Evolutionary conservation across 2,329 filamentous ascomycete genomes (phyloP).

Genomic region (Botrytis fragariae): DNA sequence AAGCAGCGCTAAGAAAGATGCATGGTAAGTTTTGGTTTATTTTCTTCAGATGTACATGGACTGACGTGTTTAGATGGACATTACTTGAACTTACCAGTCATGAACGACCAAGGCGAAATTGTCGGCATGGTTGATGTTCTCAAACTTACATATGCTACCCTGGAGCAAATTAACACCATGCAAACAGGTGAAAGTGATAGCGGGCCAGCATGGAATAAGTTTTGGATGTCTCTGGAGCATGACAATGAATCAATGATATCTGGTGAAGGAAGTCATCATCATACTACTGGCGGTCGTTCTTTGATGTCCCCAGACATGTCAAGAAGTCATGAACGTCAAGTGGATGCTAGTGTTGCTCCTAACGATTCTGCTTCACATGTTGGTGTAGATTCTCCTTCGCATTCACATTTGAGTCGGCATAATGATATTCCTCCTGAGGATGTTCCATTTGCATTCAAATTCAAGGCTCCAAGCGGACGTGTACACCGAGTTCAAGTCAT

Average conservation of each 20-base stretch:
- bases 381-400: constrained; percentile 73
- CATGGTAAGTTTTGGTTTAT: constrained; percentile 64
- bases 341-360: constrained; percentile 78
- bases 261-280: constrained; percentile 77
- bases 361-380: constrained; percentile 94
- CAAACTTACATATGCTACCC: constrained; percentile 94
- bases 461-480: constrained; percentile 93
- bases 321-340: constrained; percentile 62
- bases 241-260: constrained; percentile 95
- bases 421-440: constrained; percentile 64
- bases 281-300: constrained; percentile 64
- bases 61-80: constrained; percentile 70
- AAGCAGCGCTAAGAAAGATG: constrained; percentile 97
- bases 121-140: constrained; percentile 99
- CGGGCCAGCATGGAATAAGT: constrained; percentile 98
- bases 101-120: constrained; percentile 96
- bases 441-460: constrained; percentile 92
- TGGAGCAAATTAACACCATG: constrained; percentile 98
- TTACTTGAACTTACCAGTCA: constrained; percentile 95
- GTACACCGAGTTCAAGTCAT: constrained; percentile 88
- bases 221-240: constrained; percentile 90
- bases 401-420: constrained; percentile 54
- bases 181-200: constrained; percentile 75
- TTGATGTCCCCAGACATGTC: constrained; percentile 77
- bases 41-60: constrained; percentile 11